Evolutionary conservation across 768 basidiomycete species (phyloP), one percentile per base, ranked within the genome.

Genomic region (Termitomyces sp.): DNA sequence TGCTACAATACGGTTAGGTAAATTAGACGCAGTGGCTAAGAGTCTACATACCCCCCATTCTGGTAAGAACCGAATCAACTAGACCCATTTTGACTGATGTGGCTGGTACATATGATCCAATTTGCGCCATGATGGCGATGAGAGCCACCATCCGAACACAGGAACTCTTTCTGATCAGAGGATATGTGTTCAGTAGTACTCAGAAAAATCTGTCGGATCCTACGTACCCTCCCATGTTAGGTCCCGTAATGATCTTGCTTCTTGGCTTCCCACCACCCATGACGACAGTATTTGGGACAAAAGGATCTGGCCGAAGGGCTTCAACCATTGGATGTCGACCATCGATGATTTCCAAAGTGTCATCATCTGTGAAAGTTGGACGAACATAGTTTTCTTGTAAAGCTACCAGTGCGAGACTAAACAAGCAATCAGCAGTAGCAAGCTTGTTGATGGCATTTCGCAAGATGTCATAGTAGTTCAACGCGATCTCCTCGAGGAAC

Each of bases 251-350:
- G 47, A 92, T 82, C 69, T 87, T 86, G 67, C 76, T 83, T 43
- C 81, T 72, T 3, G 83, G 70, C 20, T 72, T 67, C 14, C 67
- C 76, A 18, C 75, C 80, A 8, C 88, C 88, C 68, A 97, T 84
- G 1, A 71, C 65, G 18, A 96, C 71, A 13, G 85, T 82, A 69
- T 97, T 98, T 3, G 93, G 88, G 1, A 98, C 87, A 71, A 93
- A 96, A 2, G 94, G 92, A 60, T 91, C 85, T 1, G 86, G 74
- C 39, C 85, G 77, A 22, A 95, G 72, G 9, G 80, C 80, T 69
- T 97, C 95, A 16, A 95, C 84, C 84, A 98, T 93, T 0, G 96
- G 96, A 75, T 99, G 96, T 12, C 94, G 81, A 0, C 93, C 95
- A n/a, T 87, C 84, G 12, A 80, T 72, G 32, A 98, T 89, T 59